phyloP scores from a whole-genome alignment of 345 rosid species.

The Psidium friedrichsthalianum region DNA sequence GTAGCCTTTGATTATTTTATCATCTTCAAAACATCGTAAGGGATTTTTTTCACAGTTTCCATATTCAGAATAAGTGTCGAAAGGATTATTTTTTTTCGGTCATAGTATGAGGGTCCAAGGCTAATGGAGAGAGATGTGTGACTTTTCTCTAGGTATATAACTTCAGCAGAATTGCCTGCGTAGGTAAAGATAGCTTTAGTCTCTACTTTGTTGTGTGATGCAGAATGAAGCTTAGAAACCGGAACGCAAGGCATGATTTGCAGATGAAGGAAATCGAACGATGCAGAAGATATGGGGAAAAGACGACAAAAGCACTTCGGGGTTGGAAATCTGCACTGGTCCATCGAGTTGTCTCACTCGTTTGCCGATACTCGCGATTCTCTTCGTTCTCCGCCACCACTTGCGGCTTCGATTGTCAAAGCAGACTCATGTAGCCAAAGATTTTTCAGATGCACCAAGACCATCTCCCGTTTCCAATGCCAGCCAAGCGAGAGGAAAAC shows the following conservation, averaged over 20 bases:
- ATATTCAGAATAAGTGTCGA: neutral
- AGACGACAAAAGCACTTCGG: neutral
- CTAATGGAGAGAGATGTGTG: neutral
- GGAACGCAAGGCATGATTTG: neutral
- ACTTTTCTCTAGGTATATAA: neutral
- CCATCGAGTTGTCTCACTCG: neutral
- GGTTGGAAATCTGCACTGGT: neutral
- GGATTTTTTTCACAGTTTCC: neutral
- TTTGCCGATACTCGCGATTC: neutral
- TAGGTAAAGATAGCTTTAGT: neutral
- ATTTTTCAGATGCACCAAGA: neutral
- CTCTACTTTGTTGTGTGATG: neutral
- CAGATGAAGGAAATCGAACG: neutral
- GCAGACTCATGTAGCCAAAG: neutral
- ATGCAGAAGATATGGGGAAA: neutral
- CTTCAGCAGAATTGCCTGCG: neutral
- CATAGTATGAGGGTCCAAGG: neutral
- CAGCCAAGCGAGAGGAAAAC: neutral
- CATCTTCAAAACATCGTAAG: too few relatives aligned
- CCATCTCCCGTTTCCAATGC: neutral
- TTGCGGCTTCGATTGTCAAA: neutral
- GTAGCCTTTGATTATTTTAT: too few relatives aligned
- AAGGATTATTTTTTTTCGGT: neutral
- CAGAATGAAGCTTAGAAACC: neutral
- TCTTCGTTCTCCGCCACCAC: neutral